These are phyloP conservation scores for Furcasterigmium furcatum DNA, from an alignment of 2,329 filamentous ascomycete genomes.

Conservation along the genomic window DNA sequence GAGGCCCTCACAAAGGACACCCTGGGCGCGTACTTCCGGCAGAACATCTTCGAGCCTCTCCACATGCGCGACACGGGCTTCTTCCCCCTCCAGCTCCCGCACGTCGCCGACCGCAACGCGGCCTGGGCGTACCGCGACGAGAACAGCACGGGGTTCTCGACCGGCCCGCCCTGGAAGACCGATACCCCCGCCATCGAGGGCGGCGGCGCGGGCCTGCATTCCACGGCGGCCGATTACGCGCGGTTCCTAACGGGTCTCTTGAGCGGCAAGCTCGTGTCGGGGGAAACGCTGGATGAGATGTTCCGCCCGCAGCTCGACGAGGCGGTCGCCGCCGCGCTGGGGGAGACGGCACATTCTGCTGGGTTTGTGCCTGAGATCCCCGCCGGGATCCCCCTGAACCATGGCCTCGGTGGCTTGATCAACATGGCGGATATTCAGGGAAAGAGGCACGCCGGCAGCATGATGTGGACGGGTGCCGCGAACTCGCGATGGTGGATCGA, in stretches of 20 bases:
- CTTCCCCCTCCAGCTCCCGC: conserved; percentile 23
- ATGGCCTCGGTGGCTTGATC: conserved; percentile 34
- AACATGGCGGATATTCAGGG: conserved; percentile 33
- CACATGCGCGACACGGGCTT: conserved; percentile 33
- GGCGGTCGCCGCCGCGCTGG: conserved; percentile 17
- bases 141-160: conserved; percentile 13
- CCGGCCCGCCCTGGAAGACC: conserved; percentile 15
- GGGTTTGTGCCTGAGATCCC: conserved; percentile 30
- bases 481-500: conserved; percentile 42
- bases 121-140: conserved; percentile 15
- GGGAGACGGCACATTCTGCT: neutral
- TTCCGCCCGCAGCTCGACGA: conserved; percentile 36
- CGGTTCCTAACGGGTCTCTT: conserved; percentile 29
- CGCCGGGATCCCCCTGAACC: conserved; percentile 24
- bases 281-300: conserved; percentile 27
- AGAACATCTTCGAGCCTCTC: conserved; percentile 31
- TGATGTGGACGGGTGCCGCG: conserved; percentile 39
- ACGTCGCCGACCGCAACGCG: conserved; percentile 17
- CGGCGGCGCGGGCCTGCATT: conserved; percentile 40
- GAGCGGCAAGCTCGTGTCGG: conserved; percentile 22
- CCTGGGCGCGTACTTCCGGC: conserved; percentile 32
- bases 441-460: conserved; percentile 35
- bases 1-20: conserved; percentile 31
- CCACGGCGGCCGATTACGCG: conserved; percentile 35
- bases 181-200: conserved; percentile 30